Conservation (phyloP, 805 yeast species). For the Kodamaea kakaduensis region DNA sequence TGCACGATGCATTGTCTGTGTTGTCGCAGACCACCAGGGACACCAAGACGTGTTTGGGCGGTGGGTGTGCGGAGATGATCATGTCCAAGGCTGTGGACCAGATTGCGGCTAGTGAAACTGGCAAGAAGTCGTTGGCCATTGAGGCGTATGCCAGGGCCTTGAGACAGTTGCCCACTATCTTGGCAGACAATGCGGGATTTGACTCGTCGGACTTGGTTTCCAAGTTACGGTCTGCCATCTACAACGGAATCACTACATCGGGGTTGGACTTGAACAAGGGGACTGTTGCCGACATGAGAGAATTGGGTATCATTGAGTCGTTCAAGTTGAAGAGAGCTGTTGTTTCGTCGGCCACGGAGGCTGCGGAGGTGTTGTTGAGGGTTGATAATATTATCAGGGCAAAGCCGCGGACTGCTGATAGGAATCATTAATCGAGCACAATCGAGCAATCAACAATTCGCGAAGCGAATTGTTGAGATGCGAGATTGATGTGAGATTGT, state of each 20-base stretch:
- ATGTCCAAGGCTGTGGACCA: constrained; percentile 97
- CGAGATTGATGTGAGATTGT: too few relatives aligned
- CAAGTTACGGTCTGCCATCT: constrained; percentile 82
- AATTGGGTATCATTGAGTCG: constrained; percentile 87
- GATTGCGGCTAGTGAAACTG: constrained; percentile 85
- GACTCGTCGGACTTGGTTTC: constrained; percentile 92
- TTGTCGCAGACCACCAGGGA: constrained; percentile 91
- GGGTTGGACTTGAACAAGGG: constrained; percentile 90
- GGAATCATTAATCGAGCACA: constrained; percentile 57
- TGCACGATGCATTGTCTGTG: constrained; percentile 95
- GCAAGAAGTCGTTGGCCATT: constrained; percentile 90
- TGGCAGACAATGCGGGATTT: constrained; percentile 96
- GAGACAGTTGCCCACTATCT: constrained; percentile 90
- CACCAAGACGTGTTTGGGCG: constrained; percentile 89
- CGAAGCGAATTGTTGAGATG: too few relatives aligned
- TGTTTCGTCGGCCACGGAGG: constrained; percentile 94
- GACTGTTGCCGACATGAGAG: constrained; percentile 87
- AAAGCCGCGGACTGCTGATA: constrained; percentile 93
- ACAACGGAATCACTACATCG: constrained; percentile 86
- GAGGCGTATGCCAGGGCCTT: constrained; percentile 93
- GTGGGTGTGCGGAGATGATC: constrained; percentile 85
- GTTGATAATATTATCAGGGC: constrained; percentile 97
- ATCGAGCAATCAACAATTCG: too few relatives aligned
- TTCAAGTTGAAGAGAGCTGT: constrained; percentile 91
- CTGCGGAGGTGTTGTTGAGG: constrained; percentile 91